phyloP scores from a whole-genome alignment of 805 yeast species.

The Grigorovia jiainica region DNA sequence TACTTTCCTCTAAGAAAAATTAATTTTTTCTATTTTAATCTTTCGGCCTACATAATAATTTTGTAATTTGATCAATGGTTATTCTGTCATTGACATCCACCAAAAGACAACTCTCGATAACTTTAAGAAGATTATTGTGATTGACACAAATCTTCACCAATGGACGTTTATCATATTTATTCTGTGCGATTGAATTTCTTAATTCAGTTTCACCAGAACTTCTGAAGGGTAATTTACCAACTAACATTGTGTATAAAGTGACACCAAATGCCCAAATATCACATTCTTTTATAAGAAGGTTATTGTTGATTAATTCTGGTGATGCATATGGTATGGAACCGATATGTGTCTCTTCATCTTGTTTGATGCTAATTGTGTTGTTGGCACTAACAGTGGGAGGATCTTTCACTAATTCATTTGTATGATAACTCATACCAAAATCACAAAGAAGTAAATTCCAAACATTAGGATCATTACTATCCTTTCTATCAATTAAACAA shows the following conservation, averaged over 20 bases:
- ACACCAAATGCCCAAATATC: conserved; percentile 94
- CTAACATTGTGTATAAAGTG: conserved; percentile 57
- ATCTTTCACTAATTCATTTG: conserved; percentile 4
- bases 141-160: conserved; percentile 33
- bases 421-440: conserved; percentile 66
- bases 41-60: too few relatives aligned
- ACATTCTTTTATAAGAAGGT: conserved; percentile 44
- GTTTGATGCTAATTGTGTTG: too few relatives aligned
- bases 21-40: too few relatives aligned
- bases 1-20: neutral
- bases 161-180: conserved; percentile 43
- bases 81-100: conserved; percentile 3
- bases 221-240: conserved; percentile 71
- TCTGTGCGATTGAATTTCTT: conserved; percentile 60
- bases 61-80: conserved; percentile 1
- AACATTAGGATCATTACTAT: conserved; percentile 3
- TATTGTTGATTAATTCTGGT: conserved; percentile 55
- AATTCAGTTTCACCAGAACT: conserved; percentile 78
- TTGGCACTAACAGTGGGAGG: too few relatives aligned
- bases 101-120: conserved; percentile 1
- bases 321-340: conserved; percentile 92
- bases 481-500: conserved; percentile 46
- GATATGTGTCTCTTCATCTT: conserved; percentile 39
- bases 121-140: neutral
- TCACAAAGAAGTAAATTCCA: conserved; percentile 58